These are phyloP conservation scores for Syzygium aromaticum DNA, from an alignment of 345 rosid genomes.

Conservation along the genomic window DNA sequence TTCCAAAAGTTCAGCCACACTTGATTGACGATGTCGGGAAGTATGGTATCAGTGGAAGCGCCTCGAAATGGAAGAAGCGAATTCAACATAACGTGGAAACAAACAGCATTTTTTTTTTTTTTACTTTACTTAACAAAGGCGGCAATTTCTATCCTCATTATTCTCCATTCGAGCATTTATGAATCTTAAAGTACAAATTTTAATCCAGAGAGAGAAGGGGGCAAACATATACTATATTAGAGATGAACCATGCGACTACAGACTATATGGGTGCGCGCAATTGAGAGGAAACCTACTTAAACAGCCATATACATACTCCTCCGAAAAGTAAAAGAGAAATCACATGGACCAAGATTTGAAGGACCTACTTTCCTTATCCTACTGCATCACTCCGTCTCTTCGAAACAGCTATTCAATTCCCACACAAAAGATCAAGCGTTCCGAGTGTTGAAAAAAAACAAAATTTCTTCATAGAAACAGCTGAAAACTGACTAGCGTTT, in stretches of 20 bases:
- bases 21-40: background rate
- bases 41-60: background rate
- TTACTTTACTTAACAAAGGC: background rate
- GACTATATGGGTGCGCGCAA: background rate
- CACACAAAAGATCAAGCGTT: background rate
- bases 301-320: background rate
- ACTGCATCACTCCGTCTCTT: background rate
- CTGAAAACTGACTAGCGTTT: background rate
- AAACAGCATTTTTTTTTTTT: background rate
- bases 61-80: background rate
- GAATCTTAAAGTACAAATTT: background rate
- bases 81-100: background rate
- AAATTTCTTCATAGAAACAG: background rate
- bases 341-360: background rate
- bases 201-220: background rate
- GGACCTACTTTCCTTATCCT: background rate
- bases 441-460: too few relatives aligned
- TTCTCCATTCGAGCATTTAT: background rate
- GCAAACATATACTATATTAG: background rate
- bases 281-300: background rate
- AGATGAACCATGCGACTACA: background rate
- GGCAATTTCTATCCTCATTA: background rate
- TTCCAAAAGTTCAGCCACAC: background rate
- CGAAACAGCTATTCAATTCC: background rate
- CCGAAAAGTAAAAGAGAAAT: background rate